Evolutionary conservation across 805 yeast genomes (phyloP).

Genomic region (Ascoidea asiatica): DNA sequence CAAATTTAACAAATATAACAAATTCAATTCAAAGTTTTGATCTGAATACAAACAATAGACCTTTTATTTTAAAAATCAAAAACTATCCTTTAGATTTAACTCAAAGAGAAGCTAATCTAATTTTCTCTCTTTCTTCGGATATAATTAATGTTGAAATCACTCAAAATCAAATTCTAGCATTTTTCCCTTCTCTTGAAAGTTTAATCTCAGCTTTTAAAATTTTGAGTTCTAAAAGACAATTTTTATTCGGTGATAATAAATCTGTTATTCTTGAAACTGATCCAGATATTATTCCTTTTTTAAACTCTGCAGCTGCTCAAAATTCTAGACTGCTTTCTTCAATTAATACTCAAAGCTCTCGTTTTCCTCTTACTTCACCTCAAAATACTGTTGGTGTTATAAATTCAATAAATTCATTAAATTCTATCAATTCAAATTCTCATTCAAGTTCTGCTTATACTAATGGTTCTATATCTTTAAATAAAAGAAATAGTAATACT

Average conservation of each 20-base stretch:
- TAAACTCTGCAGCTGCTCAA: background rate
- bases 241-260: constrained; percentile 7
- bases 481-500: background rate
- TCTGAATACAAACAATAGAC: too few species aligned
- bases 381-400: background rate
- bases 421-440: background rate
- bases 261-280: constrained; percentile 8
- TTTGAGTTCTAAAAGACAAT: constrained; percentile 5
- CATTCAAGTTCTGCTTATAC: constrained; percentile 1
- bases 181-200: constrained; percentile 3
- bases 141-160: constrained; percentile 36
- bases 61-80: constrained; percentile 26
- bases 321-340: background rate
- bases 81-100: constrained; percentile 55
- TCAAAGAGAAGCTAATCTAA: constrained; percentile 49
- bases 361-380: background rate
- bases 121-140: constrained; percentile 59
- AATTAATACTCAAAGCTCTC: background rate
- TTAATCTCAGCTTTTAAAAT: constrained; percentile 5
- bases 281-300: background rate
- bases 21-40: too few species aligned
- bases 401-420: background rate
- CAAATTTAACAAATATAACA: constrained; percentile 4
- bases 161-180: constrained; percentile 17
- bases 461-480: constrained; percentile 4